phyloP scores from a whole-genome alignment of 768 basidiomycete species.

The Tubosaeta sp. region DNA sequence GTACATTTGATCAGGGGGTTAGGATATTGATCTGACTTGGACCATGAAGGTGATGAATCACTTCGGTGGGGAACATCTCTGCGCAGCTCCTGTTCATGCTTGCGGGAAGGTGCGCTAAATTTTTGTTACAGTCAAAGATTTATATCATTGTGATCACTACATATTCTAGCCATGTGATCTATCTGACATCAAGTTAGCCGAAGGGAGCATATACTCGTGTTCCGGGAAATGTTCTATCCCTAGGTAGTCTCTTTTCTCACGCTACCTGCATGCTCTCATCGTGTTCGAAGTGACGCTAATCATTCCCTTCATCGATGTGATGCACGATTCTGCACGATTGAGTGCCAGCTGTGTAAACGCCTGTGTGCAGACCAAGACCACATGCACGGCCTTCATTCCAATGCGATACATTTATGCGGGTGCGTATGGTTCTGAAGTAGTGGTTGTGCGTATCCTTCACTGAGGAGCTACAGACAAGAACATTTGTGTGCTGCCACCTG shows the following conservation, averaged over 20 bases:
- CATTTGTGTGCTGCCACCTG: constrained; percentile 38
- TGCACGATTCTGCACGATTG: constrained; percentile 47
- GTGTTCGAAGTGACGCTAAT: constrained; percentile 36
- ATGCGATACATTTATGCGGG: constrained; percentile 55
- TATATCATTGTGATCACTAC: no score
- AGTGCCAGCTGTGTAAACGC: constrained; percentile 49
- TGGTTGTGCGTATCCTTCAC: not conserved
- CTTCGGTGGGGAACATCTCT: constrained; percentile 45
- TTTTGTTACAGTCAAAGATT: no score
- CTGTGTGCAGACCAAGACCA: constrained; percentile 32
- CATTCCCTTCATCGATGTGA: constrained; percentile 51
- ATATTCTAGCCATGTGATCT: constrained; percentile 40
- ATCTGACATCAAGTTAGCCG: constrained; percentile 23
- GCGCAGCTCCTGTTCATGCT: constrained; percentile 46
- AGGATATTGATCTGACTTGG: no score
- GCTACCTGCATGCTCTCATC: not conserved
- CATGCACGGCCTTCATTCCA: constrained; percentile 44
- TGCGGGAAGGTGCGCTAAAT: constrained; percentile 45
- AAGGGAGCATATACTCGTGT: constrained; percentile 38
- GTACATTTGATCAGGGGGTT: not conserved
- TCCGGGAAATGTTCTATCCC: constrained; percentile 39
- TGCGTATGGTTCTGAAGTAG: constrained; percentile 9
- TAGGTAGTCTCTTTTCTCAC: constrained; percentile 27
- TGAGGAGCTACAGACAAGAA: not conserved
- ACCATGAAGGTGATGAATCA: constrained; percentile 44